Conservation (phyloP, 441 rosid genomes). For the Gossypium armourianum region DNA sequence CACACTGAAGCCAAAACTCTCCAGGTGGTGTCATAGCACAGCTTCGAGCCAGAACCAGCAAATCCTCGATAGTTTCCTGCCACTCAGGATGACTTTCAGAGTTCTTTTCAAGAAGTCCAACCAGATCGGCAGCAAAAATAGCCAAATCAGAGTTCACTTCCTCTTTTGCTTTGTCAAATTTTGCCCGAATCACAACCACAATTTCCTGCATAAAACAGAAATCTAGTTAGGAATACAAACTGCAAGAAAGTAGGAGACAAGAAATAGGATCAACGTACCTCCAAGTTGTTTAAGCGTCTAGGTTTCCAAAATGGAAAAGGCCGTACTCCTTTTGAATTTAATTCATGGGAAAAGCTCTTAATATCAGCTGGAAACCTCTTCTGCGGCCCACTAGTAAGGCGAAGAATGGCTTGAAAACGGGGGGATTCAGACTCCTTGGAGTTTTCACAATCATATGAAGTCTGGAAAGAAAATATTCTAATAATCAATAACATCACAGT, state of each 20-base stretch:
- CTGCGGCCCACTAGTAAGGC: slow-evolving; percentile 82
- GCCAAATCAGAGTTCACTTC: slow-evolving; percentile 36
- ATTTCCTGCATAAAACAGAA: slow-evolving; percentile 47
- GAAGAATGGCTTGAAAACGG: slow-evolving; percentile 93
- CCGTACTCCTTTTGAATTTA: slow-evolving; percentile 88
- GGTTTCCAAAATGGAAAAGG: slow-evolving; percentile 94
- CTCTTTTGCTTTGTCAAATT: slow-evolving; percentile 94
- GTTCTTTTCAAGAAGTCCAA: slow-evolving; percentile 88
- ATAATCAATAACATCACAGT: slow-evolving; percentile 1
- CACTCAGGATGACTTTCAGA: slow-evolving; percentile 90
- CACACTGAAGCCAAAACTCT: slow-evolving; percentile 98
- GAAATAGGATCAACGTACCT: slow-evolving; percentile 36
- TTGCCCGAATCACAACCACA: slow-evolving; percentile 66
- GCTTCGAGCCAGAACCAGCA: slow-evolving; percentile 82
- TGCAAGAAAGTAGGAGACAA: background rate
- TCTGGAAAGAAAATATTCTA: slow-evolving; percentile 30
- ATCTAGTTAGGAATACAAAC: slow-evolving; percentile 21
- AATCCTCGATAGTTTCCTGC: slow-evolving; percentile 95
- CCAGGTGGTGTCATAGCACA: slow-evolving; percentile 83
- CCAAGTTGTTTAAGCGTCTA: slow-evolving; percentile 62
- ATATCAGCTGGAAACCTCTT: slow-evolving; percentile 79
- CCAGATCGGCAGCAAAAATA: slow-evolving; percentile 82
- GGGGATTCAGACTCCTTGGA: slow-evolving; percentile 93
- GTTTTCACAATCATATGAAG: slow-evolving; percentile 58
- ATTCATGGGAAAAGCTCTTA: slow-evolving; percentile 94